Conservation (phyloP, 441 rosid species). For the Populus trichocarpa region DNA sequence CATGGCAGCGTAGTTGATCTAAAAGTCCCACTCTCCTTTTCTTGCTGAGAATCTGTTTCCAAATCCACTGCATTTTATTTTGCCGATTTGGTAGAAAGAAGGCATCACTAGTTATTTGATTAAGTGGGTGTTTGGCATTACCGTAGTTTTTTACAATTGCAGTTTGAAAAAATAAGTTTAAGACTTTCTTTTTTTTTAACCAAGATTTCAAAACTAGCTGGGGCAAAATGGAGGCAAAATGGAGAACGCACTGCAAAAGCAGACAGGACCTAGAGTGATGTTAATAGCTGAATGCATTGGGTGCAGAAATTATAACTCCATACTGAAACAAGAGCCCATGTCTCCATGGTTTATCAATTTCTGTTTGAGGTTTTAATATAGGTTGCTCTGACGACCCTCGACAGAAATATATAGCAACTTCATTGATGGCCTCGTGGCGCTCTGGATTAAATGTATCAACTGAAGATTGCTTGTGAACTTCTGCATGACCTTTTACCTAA, state of each 20-base stretch:
- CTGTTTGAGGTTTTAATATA: background rate
- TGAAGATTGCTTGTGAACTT: background rate
- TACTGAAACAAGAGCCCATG: background rate
- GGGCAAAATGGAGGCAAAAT: too few relatives aligned
- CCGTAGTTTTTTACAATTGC: too few relatives aligned
- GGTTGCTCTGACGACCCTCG: background rate
- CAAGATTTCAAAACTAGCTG: too few relatives aligned
- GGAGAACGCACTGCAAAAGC: too few relatives aligned
- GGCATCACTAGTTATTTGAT: background rate
- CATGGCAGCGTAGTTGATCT: background rate
- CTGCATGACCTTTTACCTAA: background rate
- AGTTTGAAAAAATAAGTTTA: too few relatives aligned
- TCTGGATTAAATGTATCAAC: background rate
- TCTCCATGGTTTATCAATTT: background rate
- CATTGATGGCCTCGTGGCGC: background rate
- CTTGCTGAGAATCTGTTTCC: background rate
- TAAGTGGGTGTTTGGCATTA: background rate
- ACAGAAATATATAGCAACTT: background rate
- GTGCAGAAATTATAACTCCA: background rate
- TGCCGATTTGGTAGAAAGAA: background rate
- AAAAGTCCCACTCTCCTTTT: too few relatives aligned
- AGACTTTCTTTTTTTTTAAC: too few relatives aligned
- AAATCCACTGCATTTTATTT: background rate
- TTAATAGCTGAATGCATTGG: background rate
- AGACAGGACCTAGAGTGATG: background rate